Evolutionary conservation across 140 eudicot species (phyloP).

Genomic region (Senecio squalidus): DNA sequence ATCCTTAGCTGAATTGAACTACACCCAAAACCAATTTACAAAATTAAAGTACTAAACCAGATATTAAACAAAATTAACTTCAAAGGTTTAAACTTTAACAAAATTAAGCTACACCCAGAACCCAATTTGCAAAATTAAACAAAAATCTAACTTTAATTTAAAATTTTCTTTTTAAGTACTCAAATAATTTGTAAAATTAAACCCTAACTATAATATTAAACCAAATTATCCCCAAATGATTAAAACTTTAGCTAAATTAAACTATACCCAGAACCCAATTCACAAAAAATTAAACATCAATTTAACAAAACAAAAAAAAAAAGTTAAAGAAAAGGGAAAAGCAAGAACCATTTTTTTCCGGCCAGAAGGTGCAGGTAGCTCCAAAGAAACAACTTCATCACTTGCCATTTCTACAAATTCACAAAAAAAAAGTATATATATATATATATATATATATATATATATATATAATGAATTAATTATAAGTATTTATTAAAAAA

Average conservation of each 20-base stretch:
- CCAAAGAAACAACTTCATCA: conserved; percentile 41
- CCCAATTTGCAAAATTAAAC: conserved; percentile 13
- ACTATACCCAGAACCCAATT: conserved; percentile 22
- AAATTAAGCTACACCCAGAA: conserved; percentile 5
- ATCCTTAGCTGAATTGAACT: background rate
- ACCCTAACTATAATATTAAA: background rate
- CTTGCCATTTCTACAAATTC: conserved; percentile 34
- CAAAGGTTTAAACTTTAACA: background rate
- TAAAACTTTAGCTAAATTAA: background rate
- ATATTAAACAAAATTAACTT: conserved; percentile 11
- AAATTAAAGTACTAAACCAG: background rate
- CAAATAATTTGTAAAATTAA: conserved; percentile 13
- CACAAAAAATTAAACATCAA: conserved; percentile 3
- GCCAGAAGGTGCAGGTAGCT: conserved; percentile 61
- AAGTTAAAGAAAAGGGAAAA: background rate
- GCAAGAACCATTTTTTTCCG: conserved; percentile 53
- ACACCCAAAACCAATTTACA: background rate
- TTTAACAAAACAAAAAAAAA: background rate
- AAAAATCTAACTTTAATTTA: conserved; percentile 4
- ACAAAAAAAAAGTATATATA: background rate
- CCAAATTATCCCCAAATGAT: conserved; percentile 15
- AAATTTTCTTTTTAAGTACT: too few relatives aligned
- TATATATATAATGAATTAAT: too few relatives aligned
- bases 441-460: background rate
- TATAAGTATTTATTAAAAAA: too few relatives aligned